phyloP scores from a whole-genome alignment of 2,329 filamentous ascomycete genomes.

The Myrmaecium sp. region DNA sequence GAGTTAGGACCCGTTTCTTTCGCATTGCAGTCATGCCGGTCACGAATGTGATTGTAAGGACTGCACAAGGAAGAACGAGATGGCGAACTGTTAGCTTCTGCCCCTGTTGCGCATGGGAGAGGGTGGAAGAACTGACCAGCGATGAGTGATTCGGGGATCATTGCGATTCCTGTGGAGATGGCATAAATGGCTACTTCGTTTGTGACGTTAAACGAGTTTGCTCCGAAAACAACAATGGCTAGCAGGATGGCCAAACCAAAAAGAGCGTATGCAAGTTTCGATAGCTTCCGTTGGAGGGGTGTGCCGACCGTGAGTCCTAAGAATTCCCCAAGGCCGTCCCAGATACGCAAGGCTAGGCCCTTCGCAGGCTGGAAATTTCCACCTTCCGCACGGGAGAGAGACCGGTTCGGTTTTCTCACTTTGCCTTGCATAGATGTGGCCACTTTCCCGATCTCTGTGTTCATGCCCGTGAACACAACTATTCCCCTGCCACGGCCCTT shows the following conservation, averaged over 20 bases:
- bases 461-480: conserved; percentile 53
- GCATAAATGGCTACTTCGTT: conserved; percentile 21
- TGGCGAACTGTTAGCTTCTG: too few relatives aligned
- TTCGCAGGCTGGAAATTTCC: conserved; percentile 26
- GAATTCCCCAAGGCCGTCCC: conserved; percentile 6
- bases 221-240: conserved; percentile 19
- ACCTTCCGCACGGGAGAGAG: conserved; percentile 24
- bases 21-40: conserved; percentile 19
- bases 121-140: too few relatives aligned
- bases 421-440: conserved; percentile 42
- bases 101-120: too few relatives aligned
- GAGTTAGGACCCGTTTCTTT: conserved; percentile 17
- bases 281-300: conserved; percentile 7
- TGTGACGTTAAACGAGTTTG: conserved; percentile 20
- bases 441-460: conserved; percentile 60
- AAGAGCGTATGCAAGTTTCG: conserved; percentile 9
- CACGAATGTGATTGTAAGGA: conserved; percentile 22
- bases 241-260: conserved; percentile 21
- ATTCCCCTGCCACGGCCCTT: conserved; percentile 53
- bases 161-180: conserved; percentile 24
- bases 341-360: conserved; percentile 5
- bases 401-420: conserved; percentile 25
- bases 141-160: conserved; percentile 39
- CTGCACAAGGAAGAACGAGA: too few relatives aligned
- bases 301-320: conserved; percentile 12